phyloP scores from a whole-genome alignment of 495 filamentous ascomycete species.

The Massariosphaeria phaeospora region DNA sequence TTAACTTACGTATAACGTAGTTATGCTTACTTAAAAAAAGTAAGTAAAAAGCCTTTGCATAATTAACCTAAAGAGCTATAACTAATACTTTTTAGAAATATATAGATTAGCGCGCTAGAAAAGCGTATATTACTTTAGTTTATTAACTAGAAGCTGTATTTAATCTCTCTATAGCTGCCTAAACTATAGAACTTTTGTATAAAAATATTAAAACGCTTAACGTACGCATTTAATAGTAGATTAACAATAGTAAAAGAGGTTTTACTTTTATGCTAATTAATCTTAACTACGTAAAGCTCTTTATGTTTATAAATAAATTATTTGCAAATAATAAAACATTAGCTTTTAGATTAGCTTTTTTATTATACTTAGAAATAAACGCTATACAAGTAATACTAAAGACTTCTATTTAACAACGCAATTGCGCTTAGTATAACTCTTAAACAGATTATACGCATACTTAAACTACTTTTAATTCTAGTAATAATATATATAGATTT shows the following conservation, averaged over 20 bases:
- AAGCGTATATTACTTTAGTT: not conserved
- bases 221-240: not conserved
- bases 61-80: not conserved
- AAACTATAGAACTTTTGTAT: not conserved
- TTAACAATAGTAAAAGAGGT: not conserved
- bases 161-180: not conserved
- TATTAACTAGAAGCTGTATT: not conserved
- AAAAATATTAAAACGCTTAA: not conserved
- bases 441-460: not conserved
- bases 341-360: slow-evolving; percentile 1
- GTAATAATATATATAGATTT: not conserved
- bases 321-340: slow-evolving; percentile 2
- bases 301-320: slow-evolving; percentile 4
- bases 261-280: not conserved
- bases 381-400: not conserved
- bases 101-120: too few relatives aligned
- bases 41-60: not conserved
- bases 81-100: not conserved
- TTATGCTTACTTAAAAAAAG: not conserved
- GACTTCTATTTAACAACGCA: not conserved
- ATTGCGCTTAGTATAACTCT: not conserved
- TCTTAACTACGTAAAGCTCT: not conserved
- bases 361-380: not conserved
- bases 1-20: not conserved
- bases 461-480: not conserved